Evolutionary conservation across 495 filamentous ascomycete genomes (phyloP), one percentile per base, ranked within the genome.

Genomic region (Aeminium ludgeri): DNA sequence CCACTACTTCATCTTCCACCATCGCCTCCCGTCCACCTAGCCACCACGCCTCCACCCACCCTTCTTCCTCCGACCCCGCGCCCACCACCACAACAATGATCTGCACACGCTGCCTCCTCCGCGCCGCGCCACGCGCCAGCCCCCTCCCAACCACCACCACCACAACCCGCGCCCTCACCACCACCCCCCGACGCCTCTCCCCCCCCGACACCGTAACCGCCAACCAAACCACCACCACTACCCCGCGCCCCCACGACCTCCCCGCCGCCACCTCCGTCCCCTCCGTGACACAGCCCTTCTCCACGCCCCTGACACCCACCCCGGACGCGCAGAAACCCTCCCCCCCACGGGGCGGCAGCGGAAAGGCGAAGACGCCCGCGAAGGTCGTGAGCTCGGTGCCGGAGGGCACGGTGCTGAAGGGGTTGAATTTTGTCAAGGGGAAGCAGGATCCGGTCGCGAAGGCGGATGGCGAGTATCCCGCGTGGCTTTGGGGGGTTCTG

Each of bases 361-460:
- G n/a, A n/a, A 49, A 57, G 50, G 39, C 30, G 31, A 13, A 63
- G 31, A 42, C 53, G 20, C 12, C 27, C n/a, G 13, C 55, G 54
- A 19, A 23, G 43, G 7, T 38, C 30, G 30, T 42, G 19, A 34
- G 74, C 70, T 23, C 13, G 32, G 77, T 76, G 36, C 59, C 67
- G 0, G 73, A 75, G 2, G 89, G 89, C 15, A 85, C 81, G 2
- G 61, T 68, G 27, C 55, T 97, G 40, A 74, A 65, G 23, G 84
- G 86, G 6, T 67, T 97, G 45, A 91, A 85, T 58, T 94, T 89
- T 64, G 64, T 91, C 53, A 95, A 94, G 65, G 68, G 68, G 30
- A 76, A 84, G 54, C 74, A 75, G 0, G 70, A 74, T 42, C 59
- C 74, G 3, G 49, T 92, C 10, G 89, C 89, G 20, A 63, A 74